phyloP scores from a whole-genome alignment of 1,139 yeast species.

The Candida gigantensis region DNA sequence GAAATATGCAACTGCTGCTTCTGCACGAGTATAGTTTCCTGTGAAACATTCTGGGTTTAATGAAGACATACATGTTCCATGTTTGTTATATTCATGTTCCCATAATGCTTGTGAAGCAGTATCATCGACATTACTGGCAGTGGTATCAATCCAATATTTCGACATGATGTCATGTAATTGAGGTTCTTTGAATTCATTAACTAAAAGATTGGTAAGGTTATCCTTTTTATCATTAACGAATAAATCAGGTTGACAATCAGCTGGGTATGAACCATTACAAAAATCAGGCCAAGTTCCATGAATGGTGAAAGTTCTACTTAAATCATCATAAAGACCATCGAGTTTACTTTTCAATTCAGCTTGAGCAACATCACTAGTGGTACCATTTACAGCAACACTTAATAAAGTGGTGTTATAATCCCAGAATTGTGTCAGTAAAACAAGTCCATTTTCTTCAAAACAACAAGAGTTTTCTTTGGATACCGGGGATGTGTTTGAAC shows the following conservation, averaged over 20 bases:
- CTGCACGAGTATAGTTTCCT: conserved; percentile 28
- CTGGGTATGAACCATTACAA: conserved; percentile 38
- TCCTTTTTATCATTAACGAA: conserved; percentile 28
- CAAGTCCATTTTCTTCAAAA: conserved; percentile 35
- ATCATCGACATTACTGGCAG: conserved; percentile 32
- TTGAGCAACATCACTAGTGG: conserved; percentile 16
- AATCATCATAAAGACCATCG: conserved; percentile 13
- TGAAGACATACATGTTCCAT: conserved; percentile 48
- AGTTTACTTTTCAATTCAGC: conserved; percentile 9
- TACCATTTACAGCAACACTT: conserved; percentile 19
- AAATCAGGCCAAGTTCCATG: conserved; percentile 46
- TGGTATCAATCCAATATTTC: conserved; percentile 39
- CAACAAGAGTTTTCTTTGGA: conserved; percentile 32
- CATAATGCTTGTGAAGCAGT: conserved; percentile 32
- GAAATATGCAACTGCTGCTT: conserved; percentile 36
- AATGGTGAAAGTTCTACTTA: conserved; percentile 33
- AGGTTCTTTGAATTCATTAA: conserved; percentile 27
- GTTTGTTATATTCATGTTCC: conserved; percentile 48
- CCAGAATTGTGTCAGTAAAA: conserved; percentile 45
- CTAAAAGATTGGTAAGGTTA: conserved; percentile 32
- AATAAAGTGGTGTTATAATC: conserved; percentile 33
- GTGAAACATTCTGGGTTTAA: conserved; percentile 37
- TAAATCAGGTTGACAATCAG: conserved; percentile 32
- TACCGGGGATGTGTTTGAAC: conserved; percentile 26
- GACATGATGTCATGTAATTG: conserved; percentile 35